Evolutionary conservation across 2,329 filamentous ascomycete genomes (phyloP).

Genomic region (Trichoderma afroharzianum): DNA sequence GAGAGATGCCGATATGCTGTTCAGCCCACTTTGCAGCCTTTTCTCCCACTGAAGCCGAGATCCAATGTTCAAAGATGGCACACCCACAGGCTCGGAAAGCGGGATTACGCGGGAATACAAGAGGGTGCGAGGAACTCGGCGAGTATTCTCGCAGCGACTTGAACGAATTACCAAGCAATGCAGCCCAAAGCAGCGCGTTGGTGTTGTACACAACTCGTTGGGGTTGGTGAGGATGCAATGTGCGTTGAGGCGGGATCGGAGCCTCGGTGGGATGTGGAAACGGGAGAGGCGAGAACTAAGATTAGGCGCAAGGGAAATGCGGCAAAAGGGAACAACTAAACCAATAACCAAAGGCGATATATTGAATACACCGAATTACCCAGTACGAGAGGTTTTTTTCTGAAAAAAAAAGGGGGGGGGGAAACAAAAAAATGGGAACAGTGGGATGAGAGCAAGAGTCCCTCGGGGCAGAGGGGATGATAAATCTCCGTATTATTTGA

Average conservation of each 20-base stretch:
- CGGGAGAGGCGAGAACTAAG: neutral
- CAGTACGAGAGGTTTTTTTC: neutral
- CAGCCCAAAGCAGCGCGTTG: neutral
- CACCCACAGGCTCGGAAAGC: neutral
- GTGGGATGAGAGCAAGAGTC: neutral
- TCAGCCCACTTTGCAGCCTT: neutral
- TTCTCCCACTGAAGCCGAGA: constrained; percentile 13
- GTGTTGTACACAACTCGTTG: neutral
- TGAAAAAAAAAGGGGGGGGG: neutral
- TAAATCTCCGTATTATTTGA: constrained; percentile 1
- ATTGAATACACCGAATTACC: neutral
- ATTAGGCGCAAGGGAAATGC: neutral
- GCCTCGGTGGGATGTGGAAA: constrained; percentile 3
- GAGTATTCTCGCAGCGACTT: neutral
- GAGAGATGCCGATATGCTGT: neutral
- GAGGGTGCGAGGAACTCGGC: neutral
- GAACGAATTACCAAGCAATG: neutral
- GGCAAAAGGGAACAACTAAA: neutral
- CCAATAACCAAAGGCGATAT: neutral
- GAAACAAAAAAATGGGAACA: neutral
- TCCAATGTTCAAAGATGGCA: neutral
- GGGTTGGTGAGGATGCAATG: neutral
- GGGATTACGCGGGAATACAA: neutral
- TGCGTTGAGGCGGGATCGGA: constrained; percentile 1
- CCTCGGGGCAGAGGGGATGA: constrained; percentile 8